Conservation (phyloP, 768 basidiomycete genomes). For the Mycena vitilis region DNA sequence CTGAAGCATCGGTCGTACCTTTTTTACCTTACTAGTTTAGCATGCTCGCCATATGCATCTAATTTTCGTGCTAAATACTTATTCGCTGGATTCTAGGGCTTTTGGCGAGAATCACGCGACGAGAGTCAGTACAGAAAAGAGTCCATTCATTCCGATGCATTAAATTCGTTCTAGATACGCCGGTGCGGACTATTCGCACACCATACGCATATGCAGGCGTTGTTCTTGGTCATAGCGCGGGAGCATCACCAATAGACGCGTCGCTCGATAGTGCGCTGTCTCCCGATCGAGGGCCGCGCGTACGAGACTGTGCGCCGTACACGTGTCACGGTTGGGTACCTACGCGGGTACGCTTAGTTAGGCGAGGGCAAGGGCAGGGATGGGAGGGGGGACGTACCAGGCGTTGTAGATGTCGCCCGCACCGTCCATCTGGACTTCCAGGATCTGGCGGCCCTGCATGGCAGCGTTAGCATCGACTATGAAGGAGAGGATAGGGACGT, state of each 20-base stretch:
- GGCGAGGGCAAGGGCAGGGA: slow-evolving; percentile 13
- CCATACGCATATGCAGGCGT: slow-evolving; percentile 3
- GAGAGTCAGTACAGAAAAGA: too few species aligned
- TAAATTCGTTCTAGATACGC: slow-evolving; percentile 3
- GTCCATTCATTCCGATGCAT: too few species aligned
- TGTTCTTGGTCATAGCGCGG: not conserved
- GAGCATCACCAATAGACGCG: slow-evolving; percentile 77
- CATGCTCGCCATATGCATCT: too few species aligned
- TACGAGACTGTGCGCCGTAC: slow-evolving; percentile 80
- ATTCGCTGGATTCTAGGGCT: too few species aligned
- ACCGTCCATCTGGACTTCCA: slow-evolving; percentile 82
- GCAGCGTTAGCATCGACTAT: slow-evolving; percentile 8
- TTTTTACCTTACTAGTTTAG: not conserved
- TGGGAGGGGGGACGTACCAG: slow-evolving; percentile 53
- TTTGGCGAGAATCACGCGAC: too few species aligned
- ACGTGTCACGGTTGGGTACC: slow-evolving; percentile 84
- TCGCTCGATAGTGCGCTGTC: slow-evolving; percentile 74
- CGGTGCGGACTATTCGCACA: slow-evolving; percentile 8
- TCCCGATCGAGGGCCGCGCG: slow-evolving; percentile 55
- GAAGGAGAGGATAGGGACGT: slow-evolving; percentile 44
- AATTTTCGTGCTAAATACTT: too few species aligned
- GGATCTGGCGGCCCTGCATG: slow-evolving; percentile 79
- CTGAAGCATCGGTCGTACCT: too few species aligned
- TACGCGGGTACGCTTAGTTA: slow-evolving; percentile 38
- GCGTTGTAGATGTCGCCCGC: slow-evolving; percentile 74